Conservation (phyloP, 1,284 basidiomycete species). For the Golubevia pallescens region DNA sequence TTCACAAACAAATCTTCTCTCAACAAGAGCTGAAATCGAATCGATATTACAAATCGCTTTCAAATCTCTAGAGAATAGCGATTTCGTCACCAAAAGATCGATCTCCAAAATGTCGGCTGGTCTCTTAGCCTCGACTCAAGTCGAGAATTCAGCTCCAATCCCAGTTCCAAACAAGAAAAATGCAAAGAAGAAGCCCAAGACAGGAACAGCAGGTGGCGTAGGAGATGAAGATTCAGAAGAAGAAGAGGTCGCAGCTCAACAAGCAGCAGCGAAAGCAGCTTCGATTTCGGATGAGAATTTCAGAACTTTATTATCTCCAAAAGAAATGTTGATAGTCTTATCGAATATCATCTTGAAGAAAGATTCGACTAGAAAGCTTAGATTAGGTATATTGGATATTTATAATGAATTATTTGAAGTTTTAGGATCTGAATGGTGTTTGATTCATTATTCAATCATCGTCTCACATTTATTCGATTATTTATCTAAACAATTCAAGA, state of each 20-base stretch:
- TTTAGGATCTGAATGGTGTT: conserved; percentile 80
- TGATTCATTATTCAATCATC: conserved; percentile 80
- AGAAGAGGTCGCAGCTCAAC: conserved; percentile 70
- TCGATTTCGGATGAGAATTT: conserved; percentile 71
- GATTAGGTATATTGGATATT: conserved; percentile 86
- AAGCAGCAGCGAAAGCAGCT: conserved; percentile 66
- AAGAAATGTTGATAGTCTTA: conserved; percentile 82
- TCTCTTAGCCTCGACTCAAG: conserved; percentile 83
- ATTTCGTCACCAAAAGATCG: conserved; percentile 81
- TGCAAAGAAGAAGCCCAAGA: conserved; percentile 69
- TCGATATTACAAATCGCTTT: conserved; percentile 74
- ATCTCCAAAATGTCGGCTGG: conserved; percentile 82
- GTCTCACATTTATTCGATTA: conserved; percentile 77
- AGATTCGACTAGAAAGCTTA: conserved; percentile 71
- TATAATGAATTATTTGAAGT: conserved; percentile 79
- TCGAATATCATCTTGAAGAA: conserved; percentile 81
- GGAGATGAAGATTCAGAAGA: conserved; percentile 70
- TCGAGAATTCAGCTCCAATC: conserved; percentile 69
- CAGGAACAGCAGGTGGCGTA: conserved; percentile 16
- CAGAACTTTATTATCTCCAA: conserved; percentile 76
- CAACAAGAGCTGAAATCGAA: conserved; percentile 75
- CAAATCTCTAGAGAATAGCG: conserved; percentile 79
- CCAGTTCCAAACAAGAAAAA: conserved; percentile 66
- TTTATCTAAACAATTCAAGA: conserved; percentile 67
- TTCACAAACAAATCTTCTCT: conserved; percentile 48